Percentiles rank a stretch among this genome's conserved stretches.
phyloP scores from a whole-genome alignment of 345 rosid species.

The Eucalyptus leucophloia region DNA sequence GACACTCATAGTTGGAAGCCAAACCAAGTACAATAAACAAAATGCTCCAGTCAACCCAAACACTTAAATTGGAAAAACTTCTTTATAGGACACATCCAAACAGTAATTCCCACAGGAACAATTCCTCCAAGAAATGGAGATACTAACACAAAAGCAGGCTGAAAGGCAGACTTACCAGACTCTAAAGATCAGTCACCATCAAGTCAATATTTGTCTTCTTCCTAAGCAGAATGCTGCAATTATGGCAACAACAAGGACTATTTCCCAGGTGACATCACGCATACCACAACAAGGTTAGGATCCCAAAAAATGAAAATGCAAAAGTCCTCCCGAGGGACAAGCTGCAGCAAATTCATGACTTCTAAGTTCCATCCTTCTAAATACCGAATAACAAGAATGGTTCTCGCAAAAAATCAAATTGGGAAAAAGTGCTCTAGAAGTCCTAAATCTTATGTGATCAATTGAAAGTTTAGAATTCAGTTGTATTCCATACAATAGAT shows the following conservation, averaged over 20 bases:
- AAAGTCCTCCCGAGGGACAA: background rate
- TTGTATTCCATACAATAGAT: background rate
- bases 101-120: background rate
- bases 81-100: background rate
- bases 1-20: background rate
- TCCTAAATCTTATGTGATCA: background rate
- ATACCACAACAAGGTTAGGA: background rate
- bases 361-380: background rate
- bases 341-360: background rate
- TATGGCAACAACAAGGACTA: background rate
- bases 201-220: conserved; percentile 45
- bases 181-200: conserved; percentile 61
- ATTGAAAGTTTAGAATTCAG: background rate
- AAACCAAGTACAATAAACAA: background rate
- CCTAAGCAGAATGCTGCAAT: conserved; percentile 67
- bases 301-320: background rate
- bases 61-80: background rate
- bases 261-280: background rate
- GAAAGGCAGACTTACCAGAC: conserved; percentile 32
- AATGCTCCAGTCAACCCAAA: background rate
- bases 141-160: background rate
- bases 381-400: too few relatives aligned
- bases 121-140: background rate
- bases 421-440: too few relatives aligned
- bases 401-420: too few relatives aligned